These are phyloP conservation scores for Prototheca wickerhamii DNA, from an alignment of 163 green algal genomes.

Conservation along the genomic window DNA sequence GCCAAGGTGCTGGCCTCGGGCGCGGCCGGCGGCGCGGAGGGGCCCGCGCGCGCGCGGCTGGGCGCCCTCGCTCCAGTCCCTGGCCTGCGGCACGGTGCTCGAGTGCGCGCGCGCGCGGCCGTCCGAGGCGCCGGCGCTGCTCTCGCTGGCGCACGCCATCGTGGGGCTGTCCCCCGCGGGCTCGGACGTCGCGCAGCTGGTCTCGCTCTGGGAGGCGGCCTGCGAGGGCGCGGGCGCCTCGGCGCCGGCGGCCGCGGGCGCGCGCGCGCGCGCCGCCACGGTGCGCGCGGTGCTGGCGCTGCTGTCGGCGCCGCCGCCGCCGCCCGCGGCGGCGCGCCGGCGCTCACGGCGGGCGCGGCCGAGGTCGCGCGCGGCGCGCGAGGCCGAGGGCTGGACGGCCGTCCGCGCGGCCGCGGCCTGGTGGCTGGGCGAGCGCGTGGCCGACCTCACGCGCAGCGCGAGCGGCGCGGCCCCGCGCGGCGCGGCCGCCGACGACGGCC, in stretches of 20 bases:
- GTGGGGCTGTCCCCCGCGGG: slow-evolving; percentile 40
- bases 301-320: slow-evolving; percentile 40
- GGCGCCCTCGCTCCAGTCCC: background rate
- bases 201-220: slow-evolving; percentile 11
- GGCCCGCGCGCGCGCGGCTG: slow-evolving; percentile 3
- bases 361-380: slow-evolving; percentile 18
- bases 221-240: background rate
- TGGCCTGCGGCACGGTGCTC: slow-evolving; percentile 14
- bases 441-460: background rate
- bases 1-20: slow-evolving; percentile 17
- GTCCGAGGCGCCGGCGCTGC: slow-evolving; percentile 11
- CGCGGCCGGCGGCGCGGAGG: slow-evolving; percentile 5
- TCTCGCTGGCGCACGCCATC: slow-evolving; percentile 26
- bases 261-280: slow-evolving; percentile 27
- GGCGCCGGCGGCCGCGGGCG: background rate
- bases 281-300: slow-evolving; percentile 42
- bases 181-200: slow-evolving; percentile 42
- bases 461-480: background rate
- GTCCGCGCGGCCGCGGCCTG: slow-evolving; percentile 38
- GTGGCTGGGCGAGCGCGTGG: slow-evolving; percentile 68
- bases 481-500: background rate
- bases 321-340: background rate
- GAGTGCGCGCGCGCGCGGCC: slow-evolving; percentile 21
- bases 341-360: background rate
- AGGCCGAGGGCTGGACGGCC: slow-evolving; percentile 37